phyloP scores from a whole-genome alignment of 768 basidiomycete species.

The Auriscalpium vulgare region DNA sequence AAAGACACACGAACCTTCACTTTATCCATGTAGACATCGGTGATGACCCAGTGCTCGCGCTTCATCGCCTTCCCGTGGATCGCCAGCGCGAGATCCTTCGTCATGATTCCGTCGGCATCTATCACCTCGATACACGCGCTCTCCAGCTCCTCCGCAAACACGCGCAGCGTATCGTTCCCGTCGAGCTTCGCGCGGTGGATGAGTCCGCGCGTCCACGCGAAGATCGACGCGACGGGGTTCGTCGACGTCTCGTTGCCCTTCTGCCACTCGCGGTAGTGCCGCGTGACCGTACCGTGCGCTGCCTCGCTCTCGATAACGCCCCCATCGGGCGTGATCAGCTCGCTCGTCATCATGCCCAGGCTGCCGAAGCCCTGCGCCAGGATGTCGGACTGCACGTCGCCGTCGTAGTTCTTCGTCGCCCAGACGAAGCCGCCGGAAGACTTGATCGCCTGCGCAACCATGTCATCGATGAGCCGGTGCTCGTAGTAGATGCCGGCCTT shows the following conservation, averaged over 20 bases:
- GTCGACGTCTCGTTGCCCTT: conserved; percentile 98
- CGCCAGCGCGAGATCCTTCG: conserved; percentile 91
- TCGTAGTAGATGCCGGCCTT: conserved; percentile 78
- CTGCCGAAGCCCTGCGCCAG: conserved; percentile 96
- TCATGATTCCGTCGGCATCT: conserved; percentile 87
- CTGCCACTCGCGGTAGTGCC: conserved; percentile 95
- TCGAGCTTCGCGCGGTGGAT: conserved; percentile 92
- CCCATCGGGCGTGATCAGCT: conserved; percentile 93
- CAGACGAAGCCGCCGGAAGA: conserved; percentile 79
- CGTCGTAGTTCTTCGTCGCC: conserved; percentile 60
- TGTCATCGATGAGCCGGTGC: conserved; percentile 95
- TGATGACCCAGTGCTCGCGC: conserved; percentile 95
- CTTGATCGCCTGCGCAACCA: conserved; percentile 98
- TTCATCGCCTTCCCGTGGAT: conserved; percentile 90
- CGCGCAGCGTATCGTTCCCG: conserved; percentile 59
- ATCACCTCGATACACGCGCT: conserved; percentile 85
- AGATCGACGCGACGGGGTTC: conserved; percentile 97
- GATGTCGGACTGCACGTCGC: conserved; percentile 75
- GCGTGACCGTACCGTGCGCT: conserved; percentile 93
- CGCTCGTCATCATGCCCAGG: conserved; percentile 97
- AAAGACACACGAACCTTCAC: conserved; percentile 58
- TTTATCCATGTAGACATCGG: conserved; percentile 87
- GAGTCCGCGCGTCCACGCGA: conserved; percentile 96
- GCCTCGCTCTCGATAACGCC: conserved; percentile 91
- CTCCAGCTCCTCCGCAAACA: conserved; percentile 79